Base-by-base conservation (phyloP, 352 stramenopile genomes). In the Elongisporangium undulatum region DNA sequence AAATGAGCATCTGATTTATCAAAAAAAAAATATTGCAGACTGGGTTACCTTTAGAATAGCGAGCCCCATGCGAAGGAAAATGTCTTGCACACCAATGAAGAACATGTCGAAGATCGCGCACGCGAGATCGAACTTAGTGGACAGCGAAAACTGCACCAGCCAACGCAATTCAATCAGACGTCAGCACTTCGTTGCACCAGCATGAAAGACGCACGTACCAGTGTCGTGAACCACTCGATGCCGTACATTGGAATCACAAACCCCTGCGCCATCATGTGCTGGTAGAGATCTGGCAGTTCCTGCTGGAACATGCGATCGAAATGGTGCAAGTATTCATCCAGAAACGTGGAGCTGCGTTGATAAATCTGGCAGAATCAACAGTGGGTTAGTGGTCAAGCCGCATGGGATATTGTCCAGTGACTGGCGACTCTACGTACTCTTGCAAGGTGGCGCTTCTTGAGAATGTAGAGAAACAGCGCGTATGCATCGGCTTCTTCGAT, bases 151-250 rank as follows among this genome's bases (percentile, higher is more conserved):
- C 77, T 86, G 39, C 45, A 24, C 12, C 21, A 39, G 15, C 17
- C 12, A 15, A 39, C 41, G 19, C 15, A 38, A 26, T 15, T 24
- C 8, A 5, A 20, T 26, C 10, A 55, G n/a, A 5, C 34, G 1
- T 26, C 5, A 45, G 56, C 3, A 22, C 0, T 19, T 45, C 17
- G 49, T 8, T 50, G 45, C n/a, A 9, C 38, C n/a, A 2, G 4
- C 12, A 57, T 17, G 52, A 1, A 49, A 10, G 51, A 48, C 29
- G 5, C 3, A 64, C 49, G 2, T 51, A 87, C 78, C 65, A 95
- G 63, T 22, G 86, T 95, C 15, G 86, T 95, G 59, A 95, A 94
- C 86, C 86, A 95, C 53, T 95, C 86, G 53, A 95, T 89, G 53
- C 82, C 85, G 58, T 92, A 95, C 79, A 95, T 90, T 8, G 83